Evolutionary conservation across 352 stramenopile genomes (phyloP), one percentile per base, ranked within the genome.

Genomic region (Globisporangium irregulare): DNA sequence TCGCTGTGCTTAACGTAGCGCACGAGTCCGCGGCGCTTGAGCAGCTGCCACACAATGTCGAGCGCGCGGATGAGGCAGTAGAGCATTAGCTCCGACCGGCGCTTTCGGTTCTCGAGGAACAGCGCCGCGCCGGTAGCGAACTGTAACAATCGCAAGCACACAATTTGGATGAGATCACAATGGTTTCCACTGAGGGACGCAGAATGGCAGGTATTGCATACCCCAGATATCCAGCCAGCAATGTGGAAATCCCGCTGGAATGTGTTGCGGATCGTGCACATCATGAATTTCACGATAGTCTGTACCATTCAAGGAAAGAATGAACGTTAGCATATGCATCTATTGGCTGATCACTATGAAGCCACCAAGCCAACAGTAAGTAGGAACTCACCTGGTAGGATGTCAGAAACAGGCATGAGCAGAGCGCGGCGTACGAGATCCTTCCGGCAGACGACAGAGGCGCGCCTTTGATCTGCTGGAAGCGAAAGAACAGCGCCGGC

Each of bases 71-170:
- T 76, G 1, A 87, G 75, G 65, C 84, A 94, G 68, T 96, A 96
- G 34, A 94, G 67, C 88, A 94, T 96, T 20, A 96, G 76, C 68
- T 94, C 86, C 59, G 89, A 90, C 12, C 88, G 84, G 54, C 86
- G 86, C 71, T 95, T 95, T 18, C 82, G 79, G 64, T 92, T 77
- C 74, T 95, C 88, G 29, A 93, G 84, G 56, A 94, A 92, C 0
- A 95, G 72, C 56, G 78, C 78, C 20, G 72, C 63, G 27, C 86
- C 86, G 5, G 88, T 83, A 50, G 78, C 62, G 29, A 92, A 32
- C 87, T 95, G 69, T 34, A 63, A 15, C 41, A 50, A n/a, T 32
- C 27, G 15, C 41, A 50, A n/a, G 18, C 14, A 48, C 12, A 48
- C 38, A 48, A 4, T 20, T 48, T 20, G 15, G 38, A 48, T 32